These are phyloP conservation scores for Aspergillus biplanus DNA, from an alignment of 495 filamentous ascomycete genomes.

Conservation along the genomic window DNA sequence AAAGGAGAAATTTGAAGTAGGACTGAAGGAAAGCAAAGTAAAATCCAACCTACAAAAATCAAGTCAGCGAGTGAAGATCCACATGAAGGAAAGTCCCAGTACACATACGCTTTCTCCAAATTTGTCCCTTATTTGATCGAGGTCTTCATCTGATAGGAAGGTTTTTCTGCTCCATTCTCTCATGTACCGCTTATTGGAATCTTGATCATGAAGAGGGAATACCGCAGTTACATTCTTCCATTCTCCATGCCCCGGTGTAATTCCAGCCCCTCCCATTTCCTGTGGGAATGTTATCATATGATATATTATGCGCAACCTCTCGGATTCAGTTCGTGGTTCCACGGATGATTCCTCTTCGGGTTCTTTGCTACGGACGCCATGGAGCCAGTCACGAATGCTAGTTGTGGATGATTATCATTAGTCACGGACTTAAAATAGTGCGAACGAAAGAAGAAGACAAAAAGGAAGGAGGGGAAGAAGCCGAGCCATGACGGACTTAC, in stretches of 20 bases:
- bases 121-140: constrained; percentile 81
- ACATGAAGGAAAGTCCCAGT: not conserved
- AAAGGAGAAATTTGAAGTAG: constrained; percentile 84
- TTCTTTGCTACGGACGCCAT: constrained; percentile 79
- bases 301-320: constrained; percentile 83
- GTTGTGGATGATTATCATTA: not conserved
- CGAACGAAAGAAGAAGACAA: not conserved
- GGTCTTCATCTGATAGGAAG: constrained; percentile 73
- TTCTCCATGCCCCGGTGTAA: constrained; percentile 77
- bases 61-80: constrained; percentile 11
- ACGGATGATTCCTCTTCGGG: constrained; percentile 70
- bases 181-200: constrained; percentile 90
- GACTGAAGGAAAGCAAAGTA: constrained; percentile 96
- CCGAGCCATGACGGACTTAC: constrained; percentile 36
- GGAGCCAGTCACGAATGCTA: constrained; percentile 94
- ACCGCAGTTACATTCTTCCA: constrained; percentile 86
- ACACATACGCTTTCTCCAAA: constrained; percentile 80
- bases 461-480: not conserved
- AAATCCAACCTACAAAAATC: constrained; percentile 67
- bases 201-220: constrained; percentile 86
- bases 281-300: constrained; percentile 81
- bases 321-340: constrained; percentile 79
- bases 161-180: constrained; percentile 84
- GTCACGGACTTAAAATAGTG: not conserved
- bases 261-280: constrained; percentile 86